Evolutionary conservation across 257 asterid species (phyloP), one percentile per base, ranked within the genome.

Genomic region (Fraxinus pennsylvanica): DNA sequence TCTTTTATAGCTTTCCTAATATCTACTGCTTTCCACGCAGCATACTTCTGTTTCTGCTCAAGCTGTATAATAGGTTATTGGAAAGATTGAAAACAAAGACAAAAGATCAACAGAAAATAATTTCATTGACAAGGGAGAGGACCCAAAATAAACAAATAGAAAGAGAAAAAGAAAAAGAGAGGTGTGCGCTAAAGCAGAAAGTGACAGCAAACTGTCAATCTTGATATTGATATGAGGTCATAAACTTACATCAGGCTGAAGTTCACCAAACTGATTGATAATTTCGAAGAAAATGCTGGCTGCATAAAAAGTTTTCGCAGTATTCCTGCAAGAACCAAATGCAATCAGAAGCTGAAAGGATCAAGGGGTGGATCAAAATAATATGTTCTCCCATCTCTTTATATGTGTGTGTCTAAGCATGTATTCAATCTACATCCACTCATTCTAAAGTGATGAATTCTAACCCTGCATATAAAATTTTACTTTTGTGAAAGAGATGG

Each of bases 1-100:
- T 96, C 99, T 82, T 96, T 93, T 86, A 93, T 35, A 74, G 99
- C 96, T 85, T 93, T 96, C 81, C 99, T 88, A 80, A 96, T 96
- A 80, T 96, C 99, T 79, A 95, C 99, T 74, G 99, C 99, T 88
- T 96, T 96, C 99, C 99, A 96, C 45, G 79, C 96, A 9, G 98
- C 96, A 84, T 96, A 96, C 85, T 93, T 93, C 88, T 93, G 99
- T 82, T 93, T 96, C 95, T 96, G 97, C 76, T 93, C 99, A 29
- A 96, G 83, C 99, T 96, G 95, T 80, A 30, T 27, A 73, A 70
- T 38, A 73, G 45, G 27, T 27, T 22, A 63, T 63, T 63, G 17
- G 19, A 63, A 5, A 5, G 63, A 43, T 33, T 25, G 63, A 19
- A 47, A 50, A 57, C 22, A 54, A 9, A 14, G 50, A 63, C 45